phyloP scores from a whole-genome alignment of 83 land plant species.

The Picea engelmannii region DNA sequence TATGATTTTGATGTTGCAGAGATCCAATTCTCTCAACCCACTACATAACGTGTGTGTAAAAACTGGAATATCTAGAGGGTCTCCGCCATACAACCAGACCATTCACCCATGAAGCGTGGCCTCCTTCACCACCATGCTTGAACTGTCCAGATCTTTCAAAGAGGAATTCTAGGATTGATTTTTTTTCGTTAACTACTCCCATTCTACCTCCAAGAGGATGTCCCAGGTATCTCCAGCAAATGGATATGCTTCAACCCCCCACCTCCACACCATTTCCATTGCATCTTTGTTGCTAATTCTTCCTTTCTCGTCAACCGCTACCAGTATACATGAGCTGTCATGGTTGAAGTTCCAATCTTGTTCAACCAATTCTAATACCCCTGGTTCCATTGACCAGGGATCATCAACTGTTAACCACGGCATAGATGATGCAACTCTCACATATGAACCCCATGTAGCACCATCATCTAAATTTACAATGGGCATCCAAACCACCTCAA shows the following conservation, averaged over 20 bases:
- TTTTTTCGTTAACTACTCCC: background rate
- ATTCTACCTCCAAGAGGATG: background rate
- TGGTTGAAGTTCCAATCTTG: background rate
- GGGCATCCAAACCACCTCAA: slow-evolving; percentile 8
- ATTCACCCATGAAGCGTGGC: background rate
- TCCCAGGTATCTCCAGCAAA: background rate
- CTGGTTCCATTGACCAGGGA: slow-evolving; percentile 12
- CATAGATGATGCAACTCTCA: background rate
- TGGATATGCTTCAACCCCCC: background rate
- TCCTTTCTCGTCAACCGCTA: background rate
- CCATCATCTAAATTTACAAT: background rate
- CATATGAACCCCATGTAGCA: background rate
- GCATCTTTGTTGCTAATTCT: background rate
- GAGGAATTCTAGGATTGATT: background rate
- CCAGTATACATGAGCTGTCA: background rate
- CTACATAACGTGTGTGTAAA: background rate
- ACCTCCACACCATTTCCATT: background rate
- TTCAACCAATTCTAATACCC: background rate
- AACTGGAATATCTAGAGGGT: background rate
- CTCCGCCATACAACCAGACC: background rate
- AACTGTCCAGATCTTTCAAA: background rate
- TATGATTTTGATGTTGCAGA: background rate
- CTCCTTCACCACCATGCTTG: background rate
- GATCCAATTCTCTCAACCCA: background rate
- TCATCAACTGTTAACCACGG: background rate